These are phyloP conservation scores for Cladosporium oxysporum DNA, from an alignment of 2,329 filamentous ascomycete genomes.

Conservation along the genomic window DNA sequence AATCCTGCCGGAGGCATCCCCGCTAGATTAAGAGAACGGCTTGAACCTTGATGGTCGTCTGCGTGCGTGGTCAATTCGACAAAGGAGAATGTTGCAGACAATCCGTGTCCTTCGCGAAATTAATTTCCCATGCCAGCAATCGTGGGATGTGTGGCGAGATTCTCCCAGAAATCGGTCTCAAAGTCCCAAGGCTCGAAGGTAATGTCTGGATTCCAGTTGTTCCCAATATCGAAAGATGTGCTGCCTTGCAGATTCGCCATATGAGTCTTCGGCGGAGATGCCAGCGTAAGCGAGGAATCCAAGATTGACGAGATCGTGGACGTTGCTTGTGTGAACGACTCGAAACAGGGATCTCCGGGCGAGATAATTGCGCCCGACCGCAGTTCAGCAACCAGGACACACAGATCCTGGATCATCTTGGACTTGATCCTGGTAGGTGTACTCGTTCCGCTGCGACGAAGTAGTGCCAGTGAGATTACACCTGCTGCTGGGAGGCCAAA, in stretches of 20 bases:
- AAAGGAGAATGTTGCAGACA: neutral
- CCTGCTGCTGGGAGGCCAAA: constrained; percentile 42
- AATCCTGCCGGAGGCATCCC: neutral
- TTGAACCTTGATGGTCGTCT: neutral
- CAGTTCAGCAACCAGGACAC: constrained; percentile 37
- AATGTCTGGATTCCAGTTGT: constrained; percentile 16
- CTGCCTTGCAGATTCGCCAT: constrained; percentile 18
- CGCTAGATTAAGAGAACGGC: neutral
- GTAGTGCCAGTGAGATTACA: constrained; percentile 34
- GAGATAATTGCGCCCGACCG: constrained; percentile 34
- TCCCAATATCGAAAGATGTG: constrained; percentile 22
- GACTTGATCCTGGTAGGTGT: constrained; percentile 22
- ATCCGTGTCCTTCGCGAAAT: neutral
- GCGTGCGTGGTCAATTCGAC: neutral
- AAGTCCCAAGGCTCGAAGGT: constrained; percentile 33
- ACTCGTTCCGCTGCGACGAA: constrained; percentile 20
- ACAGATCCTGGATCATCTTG: constrained; percentile 36
- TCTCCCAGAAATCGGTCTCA: constrained; percentile 37
- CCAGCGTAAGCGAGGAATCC: constrained; percentile 10
- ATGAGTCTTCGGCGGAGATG: neutral
- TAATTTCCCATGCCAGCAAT: constrained; percentile 7
- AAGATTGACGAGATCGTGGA: constrained; percentile 36
- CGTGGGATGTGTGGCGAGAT: constrained; percentile 35
- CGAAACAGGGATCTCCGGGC: constrained; percentile 35
- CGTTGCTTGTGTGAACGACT: constrained; percentile 33